These are phyloP conservation scores for Didymella segeticola DNA, from an alignment of 2,329 filamentous ascomycete species.

Conservation along the genomic window DNA sequence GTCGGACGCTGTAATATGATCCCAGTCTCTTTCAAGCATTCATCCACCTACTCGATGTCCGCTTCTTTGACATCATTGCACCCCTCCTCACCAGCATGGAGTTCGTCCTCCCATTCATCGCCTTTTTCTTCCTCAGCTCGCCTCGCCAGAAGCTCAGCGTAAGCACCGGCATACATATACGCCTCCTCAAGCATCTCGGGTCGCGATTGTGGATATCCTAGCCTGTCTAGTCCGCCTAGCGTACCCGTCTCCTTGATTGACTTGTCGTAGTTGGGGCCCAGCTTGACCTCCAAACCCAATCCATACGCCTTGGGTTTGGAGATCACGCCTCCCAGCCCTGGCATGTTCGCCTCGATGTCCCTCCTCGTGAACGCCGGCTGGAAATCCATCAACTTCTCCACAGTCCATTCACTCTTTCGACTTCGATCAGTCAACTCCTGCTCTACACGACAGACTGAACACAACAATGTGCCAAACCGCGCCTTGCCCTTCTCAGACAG, in stretches of 20 bases:
- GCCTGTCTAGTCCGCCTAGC: not conserved
- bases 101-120: not conserved
- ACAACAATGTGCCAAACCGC: conserved; percentile 15
- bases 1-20: not conserved
- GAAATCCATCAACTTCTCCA: not conserved
- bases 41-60: not conserved
- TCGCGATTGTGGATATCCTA: not conserved
- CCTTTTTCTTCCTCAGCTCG: not conserved
- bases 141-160: not conserved
- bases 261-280: not conserved
- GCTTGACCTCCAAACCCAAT: not conserved
- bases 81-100: not conserved
- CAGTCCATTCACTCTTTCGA: not conserved
- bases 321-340: not conserved
- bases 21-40: not conserved
- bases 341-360: not conserved
- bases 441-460: conserved; percentile 18
- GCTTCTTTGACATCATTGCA: not conserved
- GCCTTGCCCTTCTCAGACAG: conserved; percentile 20
- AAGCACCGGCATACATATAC: not conserved
- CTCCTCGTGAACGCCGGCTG: not conserved
- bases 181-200: conserved; percentile 6
- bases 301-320: not conserved
- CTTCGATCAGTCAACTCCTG: conserved; percentile 5
- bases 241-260: not conserved